A percentile compares a stretch with the other conserved stretches of the same genome.
These are phyloP conservation scores for cucumber (Cucumis sativus) DNA, from an alignment of 306 rosid genomes.

Conservation along the genomic window Cucumber_9930_V3 NC_026655.2:9381501-9382000, in stretches of 20 bases:
- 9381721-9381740: not conserved
- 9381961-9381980: not conserved
- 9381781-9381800: not conserved
- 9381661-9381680: conserved; percentile 4
- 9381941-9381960: not conserved
- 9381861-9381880: not conserved
- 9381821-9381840: not conserved
- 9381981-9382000: not conserved
- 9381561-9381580: not conserved
- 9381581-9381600: not conserved
- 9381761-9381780: not conserved
- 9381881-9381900: not conserved
- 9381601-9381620: not conserved
- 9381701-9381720: not conserved
- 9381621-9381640: not conserved
- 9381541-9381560: not conserved
- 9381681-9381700: not conserved
- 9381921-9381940: not conserved
- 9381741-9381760: not conserved
- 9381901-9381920: not conserved
- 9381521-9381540: not conserved
- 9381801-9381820: not conserved
- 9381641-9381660: not conserved
- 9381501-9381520: not conserved
- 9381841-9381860: not conserved